Evolutionary conservation across 2,329 filamentous ascomycete genomes (phyloP), one percentile per base, ranked within the genome.

Genomic region (Fonsecaea multimorphosa): DNA sequence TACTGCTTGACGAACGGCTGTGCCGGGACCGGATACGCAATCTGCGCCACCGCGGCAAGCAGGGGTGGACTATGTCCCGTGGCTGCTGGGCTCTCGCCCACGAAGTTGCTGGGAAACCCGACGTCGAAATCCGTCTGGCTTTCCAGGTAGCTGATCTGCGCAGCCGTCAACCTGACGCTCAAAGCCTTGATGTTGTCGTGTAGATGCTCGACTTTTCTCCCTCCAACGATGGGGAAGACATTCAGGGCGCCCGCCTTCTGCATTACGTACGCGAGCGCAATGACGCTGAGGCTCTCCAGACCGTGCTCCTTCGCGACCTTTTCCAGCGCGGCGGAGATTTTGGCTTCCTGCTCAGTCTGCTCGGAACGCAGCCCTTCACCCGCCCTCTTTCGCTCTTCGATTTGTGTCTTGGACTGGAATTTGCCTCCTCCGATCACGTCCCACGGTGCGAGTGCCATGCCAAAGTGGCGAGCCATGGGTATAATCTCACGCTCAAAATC

Each of bases 201-300:
- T 44, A 93, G 78, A 73, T 93, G 89, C 57, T 89, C 86, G 9
- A 91, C 76, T 71, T 87, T 92, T 9, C 89, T 83, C 0, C 88
- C 88, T 9, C 90, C 90, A 3, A 92, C 81, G 46, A 93, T 87
- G 0, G 91, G 91, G 73, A 91, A 91, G 12, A 92, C 87, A 72
- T 91, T 87, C 0, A 89, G n/a, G n/a, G n/a, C n/a, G n/a, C n/a
- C 85, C 0, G 87, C 81, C 78, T 92, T 92, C 69, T 87, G 84
- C 82, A 91, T 84, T 14, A 92, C 87, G 73, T 93, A 93, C 1
- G 90, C 90, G 27, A 93, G 77, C 8, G 90, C 90, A 34, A 91
- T 78, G 40, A 84, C 84, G 3, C 87, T 89, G 56, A 91, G 82
- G 1, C 74, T 78, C 34, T 83, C 79, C 1, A 82, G 78, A 1